A percentile compares a stretch with the other conserved stretches of the same genome.
Evolutionary conservation across 345 rosid species (phyloP).

Genomic region (Carallia brachiata): DNA sequence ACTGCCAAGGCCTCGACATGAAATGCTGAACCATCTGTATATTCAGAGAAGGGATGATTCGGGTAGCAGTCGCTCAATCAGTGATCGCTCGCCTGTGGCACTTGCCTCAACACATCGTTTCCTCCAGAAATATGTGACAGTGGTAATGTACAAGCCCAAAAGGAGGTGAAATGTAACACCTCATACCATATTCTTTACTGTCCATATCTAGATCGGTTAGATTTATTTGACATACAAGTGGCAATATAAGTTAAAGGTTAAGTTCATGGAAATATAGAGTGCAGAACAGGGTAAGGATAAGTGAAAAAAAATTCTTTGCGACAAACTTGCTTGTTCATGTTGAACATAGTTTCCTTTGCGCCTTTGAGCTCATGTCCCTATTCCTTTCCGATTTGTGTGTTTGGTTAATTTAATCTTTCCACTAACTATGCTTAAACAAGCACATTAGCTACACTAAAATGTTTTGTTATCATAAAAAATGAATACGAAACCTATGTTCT

Average conservation of each 20-base stretch:
- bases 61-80: neutral
- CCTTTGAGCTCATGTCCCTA: neutral
- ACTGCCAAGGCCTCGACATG: constrained; percentile 35
- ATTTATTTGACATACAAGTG: constrained; percentile 4
- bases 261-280: constrained; percentile 1
- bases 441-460: too few relatives aligned
- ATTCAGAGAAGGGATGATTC: constrained; percentile 19
- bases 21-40: constrained; percentile 43
- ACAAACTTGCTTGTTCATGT: constrained; percentile 7
- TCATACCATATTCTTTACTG: neutral
- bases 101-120: constrained; percentile 45
- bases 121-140: constrained; percentile 47
- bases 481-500: too few relatives aligned
- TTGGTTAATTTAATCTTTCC: too few relatives aligned
- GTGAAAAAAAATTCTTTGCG: constrained; percentile 7
- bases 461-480: too few relatives aligned
- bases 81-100: constrained; percentile 30
- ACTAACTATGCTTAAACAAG: too few relatives aligned
- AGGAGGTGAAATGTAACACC: constrained; percentile 27
- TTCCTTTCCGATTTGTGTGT: too few relatives aligned
- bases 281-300: neutral
- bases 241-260: constrained; percentile 11
- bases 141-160: constrained; percentile 43
- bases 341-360: neutral
- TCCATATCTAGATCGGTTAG: neutral